Conservation (phyloP, 2,329 filamentous ascomycete genomes). For the Zopfia rhizophila region DNA sequence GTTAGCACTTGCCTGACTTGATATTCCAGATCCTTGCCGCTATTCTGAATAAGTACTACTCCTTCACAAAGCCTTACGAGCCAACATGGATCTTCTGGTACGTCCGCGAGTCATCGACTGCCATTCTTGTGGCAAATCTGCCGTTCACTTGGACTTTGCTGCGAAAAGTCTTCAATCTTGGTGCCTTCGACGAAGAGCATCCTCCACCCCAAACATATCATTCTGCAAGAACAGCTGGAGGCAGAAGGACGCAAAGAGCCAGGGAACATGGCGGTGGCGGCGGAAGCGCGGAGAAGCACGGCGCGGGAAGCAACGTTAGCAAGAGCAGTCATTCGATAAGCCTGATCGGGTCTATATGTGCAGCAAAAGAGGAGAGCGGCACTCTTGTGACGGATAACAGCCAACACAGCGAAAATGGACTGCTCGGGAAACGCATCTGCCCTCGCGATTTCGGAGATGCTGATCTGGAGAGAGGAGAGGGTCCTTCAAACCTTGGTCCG, state of each 20-base stretch:
- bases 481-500: not conserved
- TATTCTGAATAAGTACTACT: constrained; percentile 64
- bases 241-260: constrained; percentile 29
- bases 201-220: constrained; percentile 46
- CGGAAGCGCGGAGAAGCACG: constrained; percentile 16
- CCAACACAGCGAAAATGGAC: constrained; percentile 21
- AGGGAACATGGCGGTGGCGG: constrained; percentile 19
- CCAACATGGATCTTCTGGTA: constrained; percentile 69
- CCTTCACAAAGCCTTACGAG: constrained; percentile 67
- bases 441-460: not conserved
- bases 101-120: constrained; percentile 67
- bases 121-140: constrained; percentile 65
- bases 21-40: constrained; percentile 56
- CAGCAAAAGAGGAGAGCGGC: constrained; percentile 14
- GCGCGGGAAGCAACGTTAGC: constrained; percentile 1
- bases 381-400: constrained; percentile 19
- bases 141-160: constrained; percentile 64
- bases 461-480: not conserved
- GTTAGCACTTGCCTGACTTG: not conserved
- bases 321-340: constrained; percentile 13
- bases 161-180: constrained; percentile 58
- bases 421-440: constrained; percentile 2
- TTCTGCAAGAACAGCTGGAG: constrained; percentile 37
- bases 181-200: constrained; percentile 40
- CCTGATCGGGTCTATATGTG: constrained; percentile 18